Base-by-base conservation (phyloP, 2,329 filamentous ascomycete species). In the Malbranchea zuffiana region DNA sequence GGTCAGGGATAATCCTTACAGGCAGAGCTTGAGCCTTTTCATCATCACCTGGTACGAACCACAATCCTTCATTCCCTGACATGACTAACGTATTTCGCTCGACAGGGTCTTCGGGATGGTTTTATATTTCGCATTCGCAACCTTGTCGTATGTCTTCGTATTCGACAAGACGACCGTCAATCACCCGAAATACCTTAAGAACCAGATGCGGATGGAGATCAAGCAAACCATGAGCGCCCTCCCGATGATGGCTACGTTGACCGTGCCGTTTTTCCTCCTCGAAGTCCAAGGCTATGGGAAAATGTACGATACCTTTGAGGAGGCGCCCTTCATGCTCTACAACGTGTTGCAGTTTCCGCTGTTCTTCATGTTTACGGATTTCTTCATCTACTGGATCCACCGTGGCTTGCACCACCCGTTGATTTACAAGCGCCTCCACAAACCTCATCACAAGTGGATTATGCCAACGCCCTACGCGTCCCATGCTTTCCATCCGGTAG, bases 401-500 rank as follows among this genome's bases (percentile, higher is more conserved):
- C 80, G 86, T 40, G 80, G 75, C 40, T 72, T 92, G 44, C 86
- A 94, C 63, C 79, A 86, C 61, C 82, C 82, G 11, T 55, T 63
- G 31, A 57, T 90, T 49, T 96, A 96, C 74, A 92, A 87, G 68
- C 69, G 69, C 48, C 71, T 95, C 33, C 88, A 96, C 74, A 96
- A 96, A 75, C 80, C 86, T 47, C 88, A 96, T 65, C 88, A 96
- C 77, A 95, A 94, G 69, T 96, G 88, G 88, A 95, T 96, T 63
- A 92, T 95, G 84, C 88, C 88, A 3, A 93, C 85, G 3, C 88
- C 88, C 0, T 95, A 76, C 59, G 87, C 88, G 27, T 86, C 80
- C 50, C 82, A 94, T 56, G 88, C 88, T 40, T 96, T 96, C 73
- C 86, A 96, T 67, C 87, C 88, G 1, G 59, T 95, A 35, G 88